These are phyloP conservation scores for Crithidia mellificae DNA, from an alignment of 208 protist species.

Conservation along the genomic window DNA sequence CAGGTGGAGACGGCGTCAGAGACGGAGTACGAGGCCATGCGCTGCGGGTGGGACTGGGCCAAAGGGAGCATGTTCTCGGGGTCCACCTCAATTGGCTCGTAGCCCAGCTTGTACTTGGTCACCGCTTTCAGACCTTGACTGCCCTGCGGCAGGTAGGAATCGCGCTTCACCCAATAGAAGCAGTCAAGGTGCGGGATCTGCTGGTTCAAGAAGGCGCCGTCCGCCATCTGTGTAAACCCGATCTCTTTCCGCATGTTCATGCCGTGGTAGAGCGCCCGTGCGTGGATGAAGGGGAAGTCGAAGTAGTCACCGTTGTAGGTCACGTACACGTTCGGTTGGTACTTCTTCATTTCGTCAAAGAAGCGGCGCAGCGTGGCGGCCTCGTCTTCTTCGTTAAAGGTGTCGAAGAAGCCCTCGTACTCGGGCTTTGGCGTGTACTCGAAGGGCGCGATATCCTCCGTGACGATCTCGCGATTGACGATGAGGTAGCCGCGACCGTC, in stretches of 20 bases:
- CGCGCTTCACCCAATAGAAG: constrained; percentile 99
- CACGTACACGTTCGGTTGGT: constrained; percentile 98
- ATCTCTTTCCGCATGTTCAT: constrained; percentile 91
- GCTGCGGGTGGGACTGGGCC: constrained; percentile 94
- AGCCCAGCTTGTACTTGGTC: constrained; percentile 98
- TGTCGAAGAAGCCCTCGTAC: constrained; percentile 97
- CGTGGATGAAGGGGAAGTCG: constrained; percentile 99
- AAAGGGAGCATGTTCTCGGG: constrained; percentile 99
- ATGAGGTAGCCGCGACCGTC: constrained; percentile 98
- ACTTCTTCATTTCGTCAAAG: constrained; percentile 96
- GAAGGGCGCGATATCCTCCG: constrained; percentile 98
- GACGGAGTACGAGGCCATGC: constrained; percentile 99
- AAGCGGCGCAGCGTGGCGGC: constrained; percentile 92
- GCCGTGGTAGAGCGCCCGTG: constrained; percentile 79
- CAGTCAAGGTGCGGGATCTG: constrained; percentile 97
- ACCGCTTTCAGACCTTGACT: constrained; percentile 97
- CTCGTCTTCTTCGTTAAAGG: constrained; percentile 98
- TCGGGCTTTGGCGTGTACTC: constrained; percentile 99
- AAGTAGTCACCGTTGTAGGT: constrained; percentile 99
- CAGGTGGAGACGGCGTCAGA: constrained; percentile 99
- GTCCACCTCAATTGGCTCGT: constrained; percentile 99
- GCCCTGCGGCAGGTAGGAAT: constrained; percentile 99
- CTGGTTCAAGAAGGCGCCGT: constrained; percentile 95
- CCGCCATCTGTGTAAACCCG: constrained; percentile 75
- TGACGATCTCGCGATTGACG: constrained; percentile 98